Base-by-base conservation (phyloP, 2,329 filamentous ascomycete genomes). In the Penicillium hordei region DNA sequence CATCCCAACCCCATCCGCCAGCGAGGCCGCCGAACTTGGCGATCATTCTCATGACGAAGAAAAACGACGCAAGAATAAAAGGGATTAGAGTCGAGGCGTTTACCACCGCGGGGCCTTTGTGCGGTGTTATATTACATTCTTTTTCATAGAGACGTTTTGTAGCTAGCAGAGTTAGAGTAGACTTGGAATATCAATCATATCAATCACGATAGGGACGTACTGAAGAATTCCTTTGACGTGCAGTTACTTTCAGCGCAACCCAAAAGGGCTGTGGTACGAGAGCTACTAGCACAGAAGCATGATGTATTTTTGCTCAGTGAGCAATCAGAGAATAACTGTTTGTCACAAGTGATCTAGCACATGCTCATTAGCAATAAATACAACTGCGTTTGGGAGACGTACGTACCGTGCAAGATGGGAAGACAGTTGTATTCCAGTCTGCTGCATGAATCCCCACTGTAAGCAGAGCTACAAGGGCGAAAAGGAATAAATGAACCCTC, bases 1-100 rank as follows among this genome's bases (percentile, higher is more conserved):
- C 60, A 52, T 66, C 62, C 48, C 40, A 55, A 31, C 64, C 62
- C 62, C 62, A 66, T 19, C 59, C 62, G 5, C 60, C 62, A n/a
- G 51, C 62, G 19, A 66, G 61, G 13, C 55, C 57, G 5, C 29
- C 43, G 19, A 36, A 27, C 48, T 65, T 66, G 19, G 62, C 60
- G 17, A 59, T 15, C 1, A 66, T 57, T 46, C 64, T 59, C 2
- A 42, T 27, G 9, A 59, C 6, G 25, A 66, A 66, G 46, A 66
- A 60, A 17, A 64, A 50, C 5, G 59, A 52, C 1, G 59, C 60
- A 29, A 66, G 45, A 21, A 66, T 57, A 10, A 63, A 48, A 48
- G 62, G 62, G 4, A 59, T 15, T n/a, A 64, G 12, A 6, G 64
- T 62, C 9, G 55, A 43, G 8, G 49, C 48, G 7, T 38, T 27